Evolutionary conservation across 2,329 filamentous ascomycete genomes (phyloP), one percentile per base, ranked within the genome.

Genomic region (Aspergillus udagawae): DNA sequence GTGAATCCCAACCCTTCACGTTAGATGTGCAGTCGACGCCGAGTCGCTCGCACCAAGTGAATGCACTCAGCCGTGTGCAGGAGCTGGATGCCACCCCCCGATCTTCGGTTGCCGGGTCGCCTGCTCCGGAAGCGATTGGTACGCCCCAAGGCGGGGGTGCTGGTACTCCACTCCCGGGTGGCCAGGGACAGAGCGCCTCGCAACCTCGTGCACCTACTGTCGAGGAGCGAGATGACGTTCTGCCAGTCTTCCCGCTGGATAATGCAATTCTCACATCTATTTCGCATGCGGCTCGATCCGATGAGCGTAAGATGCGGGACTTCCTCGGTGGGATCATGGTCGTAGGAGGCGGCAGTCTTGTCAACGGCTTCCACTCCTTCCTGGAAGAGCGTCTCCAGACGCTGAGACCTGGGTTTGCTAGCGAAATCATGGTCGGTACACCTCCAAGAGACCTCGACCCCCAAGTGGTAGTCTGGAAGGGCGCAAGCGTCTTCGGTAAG

Each of bases 391-490:
- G 86, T 66, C 82, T 97, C 52, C 87, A 91, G 67, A 81, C 83
- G 60, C 81, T 87, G 27, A 75, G 82, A 52, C 83, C 84, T 0
- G 80, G 78, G n/a, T 83, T 83, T 62, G 77, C 79, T 5, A 86
- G 94, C 82, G 82, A 86, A 63, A 85, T 89, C 55, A 79, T 88
- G 60, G 84, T 89, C 25, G 85, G 83, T 1, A 80, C 82, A 21
- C 86, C 86, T n/a, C 94, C 94, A 0, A 82, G 93, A 67, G 94
- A 99, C 67, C 88, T 99, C 79, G 94, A 99, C 75, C 91, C 94
- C 59, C 92, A 97, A 75, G 92, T 97, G n/a, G 89, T 97, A 53
- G 87, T 88, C 8, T 99, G 94, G 94, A 99, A 99, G 82, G 94
- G 94, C 3, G 94, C 91, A 0, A 96, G 92, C 71, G 92, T 99